phyloP scores from a whole-genome alignment of 768 basidiomycete species.

The Pleurotus tuber-regium region DNA sequence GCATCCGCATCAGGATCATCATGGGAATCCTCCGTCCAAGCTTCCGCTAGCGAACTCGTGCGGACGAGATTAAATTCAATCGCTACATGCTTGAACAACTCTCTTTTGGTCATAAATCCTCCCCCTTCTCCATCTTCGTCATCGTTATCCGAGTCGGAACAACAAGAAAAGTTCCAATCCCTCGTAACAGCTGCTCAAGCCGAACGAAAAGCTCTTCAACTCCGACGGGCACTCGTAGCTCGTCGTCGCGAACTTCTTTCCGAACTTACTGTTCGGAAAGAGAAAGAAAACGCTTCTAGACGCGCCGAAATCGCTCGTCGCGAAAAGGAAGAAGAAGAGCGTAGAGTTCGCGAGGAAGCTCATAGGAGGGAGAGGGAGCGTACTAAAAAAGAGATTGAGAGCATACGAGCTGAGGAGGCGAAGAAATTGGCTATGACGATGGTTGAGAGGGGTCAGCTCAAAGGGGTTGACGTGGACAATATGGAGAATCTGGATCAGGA shows the following conservation, averaged over 20 bases:
- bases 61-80: slow-evolving; percentile 77
- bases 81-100: slow-evolving; percentile 69
- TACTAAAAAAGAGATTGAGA: slow-evolving; percentile 71
- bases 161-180: slow-evolving; percentile 53
- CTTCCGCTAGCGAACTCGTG: slow-evolving; percentile 68
- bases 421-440: slow-evolving; percentile 84
- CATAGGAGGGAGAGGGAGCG: slow-evolving; percentile 65
- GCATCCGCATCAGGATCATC: slow-evolving; percentile 26
- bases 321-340: slow-evolving; percentile 70
- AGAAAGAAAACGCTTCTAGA: slow-evolving; percentile 83
- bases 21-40: slow-evolving; percentile 54
- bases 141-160: slow-evolving; percentile 48
- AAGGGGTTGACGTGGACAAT: slow-evolving; percentile 57
- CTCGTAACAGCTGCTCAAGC: slow-evolving; percentile 65
- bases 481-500: slow-evolving; percentile 84
- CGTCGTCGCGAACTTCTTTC: slow-evolving; percentile 82
- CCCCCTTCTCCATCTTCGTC: no score
- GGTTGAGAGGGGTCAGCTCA: slow-evolving; percentile 74
- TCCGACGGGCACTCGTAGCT: slow-evolving; percentile 79
- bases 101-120: slow-evolving; percentile 56
- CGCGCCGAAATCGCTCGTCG: slow-evolving; percentile 65
- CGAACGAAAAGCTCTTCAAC: slow-evolving; percentile 73
- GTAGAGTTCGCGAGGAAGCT: slow-evolving; percentile 60
- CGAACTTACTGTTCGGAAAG: slow-evolving; percentile 81
- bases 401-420: slow-evolving; percentile 76